These are phyloP conservation scores for Hanseniaspora mollemarum DNA, from an alignment of 805 yeast species.

Conservation along the genomic window DNA sequence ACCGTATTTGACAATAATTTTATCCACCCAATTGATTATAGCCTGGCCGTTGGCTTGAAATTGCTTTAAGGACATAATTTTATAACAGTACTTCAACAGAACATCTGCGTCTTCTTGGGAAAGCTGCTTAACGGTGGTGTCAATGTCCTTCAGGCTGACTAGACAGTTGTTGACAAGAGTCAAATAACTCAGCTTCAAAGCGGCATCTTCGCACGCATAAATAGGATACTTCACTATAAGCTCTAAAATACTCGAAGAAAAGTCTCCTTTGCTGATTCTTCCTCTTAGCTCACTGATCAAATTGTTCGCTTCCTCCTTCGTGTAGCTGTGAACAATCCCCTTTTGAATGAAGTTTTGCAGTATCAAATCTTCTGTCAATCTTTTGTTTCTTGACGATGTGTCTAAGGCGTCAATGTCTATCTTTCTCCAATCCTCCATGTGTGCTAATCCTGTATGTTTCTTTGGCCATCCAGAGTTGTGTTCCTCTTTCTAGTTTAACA, in stretches of 20 bases:
- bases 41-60: constrained; percentile 82
- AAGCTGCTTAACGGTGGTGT: constrained; percentile 47
- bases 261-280: constrained; percentile 34
- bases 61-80: constrained; percentile 64
- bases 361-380: constrained; percentile 52
- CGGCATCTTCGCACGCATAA: constrained; percentile 54
- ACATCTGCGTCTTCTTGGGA: constrained; percentile 56
- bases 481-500: too few relatives aligned
- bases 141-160: constrained; percentile 53
- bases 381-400: constrained; percentile 48
- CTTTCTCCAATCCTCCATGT: constrained; percentile 78
- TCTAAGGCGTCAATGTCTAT: constrained; percentile 87
- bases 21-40: constrained; percentile 83
- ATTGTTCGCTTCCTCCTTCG: neutral
- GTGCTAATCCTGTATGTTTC: neutral
- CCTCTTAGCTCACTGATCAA: constrained; percentile 1
- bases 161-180: constrained; percentile 58
- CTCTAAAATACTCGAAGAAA: constrained; percentile 42
- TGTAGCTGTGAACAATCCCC: constrained; percentile 9
- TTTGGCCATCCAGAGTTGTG: too few relatives aligned
- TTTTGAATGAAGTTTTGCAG: constrained; percentile 34
- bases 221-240: constrained; percentile 65
- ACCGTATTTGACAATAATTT: constrained; percentile 72
- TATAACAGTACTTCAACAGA: constrained; percentile 71
- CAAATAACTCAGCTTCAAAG: constrained; percentile 35